A percentile compares a stretch with the other conserved stretches of the same genome.
phyloP scores from a whole-genome alignment of 2,329 filamentous ascomycete genomes.

The Exophiala lecanii-corni region DNA sequence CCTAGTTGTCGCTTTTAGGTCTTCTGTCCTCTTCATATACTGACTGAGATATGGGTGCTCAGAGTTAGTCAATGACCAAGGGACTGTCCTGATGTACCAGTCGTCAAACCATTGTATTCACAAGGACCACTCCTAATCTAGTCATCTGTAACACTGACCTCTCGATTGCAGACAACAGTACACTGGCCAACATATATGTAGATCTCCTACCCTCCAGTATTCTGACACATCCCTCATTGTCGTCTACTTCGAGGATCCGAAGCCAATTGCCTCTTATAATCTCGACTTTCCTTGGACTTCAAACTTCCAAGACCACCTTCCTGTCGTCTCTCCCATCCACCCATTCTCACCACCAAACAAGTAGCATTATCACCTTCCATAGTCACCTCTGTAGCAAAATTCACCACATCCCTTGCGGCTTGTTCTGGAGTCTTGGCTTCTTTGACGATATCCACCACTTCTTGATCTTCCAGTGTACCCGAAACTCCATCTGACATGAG shows the following conservation, averaged over 20 bases:
- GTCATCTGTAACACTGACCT: no score
- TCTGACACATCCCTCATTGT: constrained; percentile 18
- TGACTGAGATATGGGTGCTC: no score
- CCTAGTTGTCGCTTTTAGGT: no score
- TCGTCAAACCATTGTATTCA: no score
- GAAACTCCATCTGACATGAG: constrained; percentile 86
- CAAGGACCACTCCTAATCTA: no score
- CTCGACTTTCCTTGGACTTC: constrained; percentile 86
- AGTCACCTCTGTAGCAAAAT: constrained; percentile 82
- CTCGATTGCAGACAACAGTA: no score
- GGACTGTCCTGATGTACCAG: no score
- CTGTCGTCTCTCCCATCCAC: constrained; percentile 58
- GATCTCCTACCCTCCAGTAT: constrained; percentile 2
- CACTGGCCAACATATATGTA: no score
- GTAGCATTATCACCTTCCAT: constrained; percentile 61
- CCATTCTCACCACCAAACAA: constrained; percentile 57
- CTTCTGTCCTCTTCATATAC: no score
- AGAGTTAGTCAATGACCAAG: no score
- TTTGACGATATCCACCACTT: constrained; percentile 89
- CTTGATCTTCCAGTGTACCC: constrained; percentile 81
- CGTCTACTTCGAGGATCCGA: constrained; percentile 71
- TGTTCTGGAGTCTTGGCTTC: constrained; percentile 88
- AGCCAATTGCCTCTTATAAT: constrained; percentile 76
- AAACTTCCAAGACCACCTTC: constrained; percentile 86
- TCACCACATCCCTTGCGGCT: constrained; percentile 71